phyloP scores from a whole-genome alignment of 2,329 filamentous ascomycete species.

The Hymenoscyphus fructigenus region DNA sequence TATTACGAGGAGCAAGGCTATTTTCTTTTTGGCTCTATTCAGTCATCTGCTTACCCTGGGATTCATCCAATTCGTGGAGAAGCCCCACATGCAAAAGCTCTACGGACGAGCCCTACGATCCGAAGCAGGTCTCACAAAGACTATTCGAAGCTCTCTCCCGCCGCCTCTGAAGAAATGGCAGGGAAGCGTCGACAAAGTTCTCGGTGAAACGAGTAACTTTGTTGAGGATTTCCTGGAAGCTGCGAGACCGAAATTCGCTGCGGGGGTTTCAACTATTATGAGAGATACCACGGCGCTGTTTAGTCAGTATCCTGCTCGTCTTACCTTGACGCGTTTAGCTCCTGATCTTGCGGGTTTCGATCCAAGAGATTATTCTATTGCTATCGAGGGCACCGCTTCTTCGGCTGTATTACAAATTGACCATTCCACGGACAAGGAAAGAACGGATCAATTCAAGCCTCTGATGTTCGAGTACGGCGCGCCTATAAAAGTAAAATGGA shows the following conservation, averaged over 20 bases:
- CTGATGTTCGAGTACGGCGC: slow-evolving; percentile 84
- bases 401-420: slow-evolving; percentile 53
- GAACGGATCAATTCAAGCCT: slow-evolving; percentile 65
- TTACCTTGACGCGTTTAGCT: slow-evolving; percentile 77
- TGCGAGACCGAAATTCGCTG: slow-evolving; percentile 80
- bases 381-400: slow-evolving; percentile 66
- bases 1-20: slow-evolving; percentile 83
- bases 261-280: slow-evolving; percentile 82
- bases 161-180: slow-evolving; percentile 80
- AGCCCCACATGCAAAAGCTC: slow-evolving; percentile 97
- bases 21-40: slow-evolving; percentile 82
- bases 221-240: slow-evolving; percentile 88
- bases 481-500: slow-evolving; percentile 88
- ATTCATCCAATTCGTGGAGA: slow-evolving; percentile 91
- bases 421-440: slow-evolving; percentile 68
- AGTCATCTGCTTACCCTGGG: slow-evolving; percentile 82
- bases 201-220: slow-evolving; percentile 83
- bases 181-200: slow-evolving; percentile 80
- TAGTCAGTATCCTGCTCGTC: slow-evolving; percentile 82
- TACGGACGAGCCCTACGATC: slow-evolving; percentile 82
- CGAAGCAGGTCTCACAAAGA: slow-evolving; percentile 90
- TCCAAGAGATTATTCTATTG: slow-evolving; percentile 75
- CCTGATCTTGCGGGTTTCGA: slow-evolving; percentile 79
- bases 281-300: slow-evolving; percentile 85
- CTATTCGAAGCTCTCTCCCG: slow-evolving; percentile 82